Conservation (phyloP, 257 asterid genomes). For the Solanum boliviense region DNA sequence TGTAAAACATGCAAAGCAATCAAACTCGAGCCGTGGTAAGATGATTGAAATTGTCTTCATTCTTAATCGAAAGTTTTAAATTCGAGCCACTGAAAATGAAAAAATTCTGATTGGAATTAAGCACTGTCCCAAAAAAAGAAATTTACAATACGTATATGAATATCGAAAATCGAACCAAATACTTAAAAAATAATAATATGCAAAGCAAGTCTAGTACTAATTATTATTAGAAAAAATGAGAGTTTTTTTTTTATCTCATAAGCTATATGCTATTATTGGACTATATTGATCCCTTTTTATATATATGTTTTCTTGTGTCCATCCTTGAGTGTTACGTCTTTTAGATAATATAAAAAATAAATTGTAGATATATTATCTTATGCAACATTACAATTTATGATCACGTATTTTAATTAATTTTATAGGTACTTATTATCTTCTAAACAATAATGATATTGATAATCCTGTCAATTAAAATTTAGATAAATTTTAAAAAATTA, state of each 20-base stretch:
- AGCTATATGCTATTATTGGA: neutral
- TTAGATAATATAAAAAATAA: too few relatives aligned
- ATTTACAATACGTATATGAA: neutral
- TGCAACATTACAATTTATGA: neutral
- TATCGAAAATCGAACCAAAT: neutral
- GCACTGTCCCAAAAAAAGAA: neutral
- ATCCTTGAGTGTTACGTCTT: neutral
- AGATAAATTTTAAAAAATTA: neutral
- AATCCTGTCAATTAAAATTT: neutral
- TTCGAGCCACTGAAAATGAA: neutral
- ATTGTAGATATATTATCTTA: neutral
- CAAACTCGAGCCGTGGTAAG: too few relatives aligned
- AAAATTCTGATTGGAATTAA: too few relatives aligned
- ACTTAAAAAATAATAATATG: neutral
- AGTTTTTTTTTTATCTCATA: neutral
- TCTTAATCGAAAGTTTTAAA: neutral
- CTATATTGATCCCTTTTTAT: too few relatives aligned
- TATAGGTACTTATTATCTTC: neutral
- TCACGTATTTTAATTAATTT: neutral
- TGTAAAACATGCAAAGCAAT: neutral
- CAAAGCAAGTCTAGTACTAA: neutral
- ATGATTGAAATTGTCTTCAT: neutral
- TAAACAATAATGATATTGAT: neutral
- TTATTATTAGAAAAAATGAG: neutral
- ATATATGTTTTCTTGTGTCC: neutral